These are phyloP conservation scores for Lipomyces sp. DNA, from an alignment of 805 yeast species.

Conservation along the genomic window DNA sequence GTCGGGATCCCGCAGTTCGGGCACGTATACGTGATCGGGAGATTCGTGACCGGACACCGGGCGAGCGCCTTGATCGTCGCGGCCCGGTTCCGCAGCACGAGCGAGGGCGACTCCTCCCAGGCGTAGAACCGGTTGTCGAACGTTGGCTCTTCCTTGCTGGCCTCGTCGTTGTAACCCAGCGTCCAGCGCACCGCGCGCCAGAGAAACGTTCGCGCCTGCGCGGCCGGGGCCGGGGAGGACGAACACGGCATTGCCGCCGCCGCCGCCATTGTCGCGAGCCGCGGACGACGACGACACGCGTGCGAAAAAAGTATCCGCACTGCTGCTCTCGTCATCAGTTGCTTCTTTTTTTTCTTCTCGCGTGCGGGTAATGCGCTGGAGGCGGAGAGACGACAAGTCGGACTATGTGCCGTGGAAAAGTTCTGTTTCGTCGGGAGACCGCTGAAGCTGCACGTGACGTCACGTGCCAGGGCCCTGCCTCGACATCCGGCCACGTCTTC, in stretches of 20 bases:
- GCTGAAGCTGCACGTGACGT: no score
- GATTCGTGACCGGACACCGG: constrained; percentile 80
- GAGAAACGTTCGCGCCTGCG: constrained; percentile 32
- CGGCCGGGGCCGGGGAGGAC: not conserved
- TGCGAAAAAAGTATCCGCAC: no score
- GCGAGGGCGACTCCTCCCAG: constrained; percentile 91
- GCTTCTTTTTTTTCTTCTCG: no score
- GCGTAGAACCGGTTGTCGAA: constrained; percentile 70
- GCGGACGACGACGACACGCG: no score
- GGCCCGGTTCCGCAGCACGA: constrained; percentile 84
- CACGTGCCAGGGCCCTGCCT: no score
- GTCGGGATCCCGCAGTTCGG: constrained; percentile 96
- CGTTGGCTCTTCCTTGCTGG: constrained; percentile 64
- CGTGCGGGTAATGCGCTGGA: no score
- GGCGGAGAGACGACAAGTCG: no score
- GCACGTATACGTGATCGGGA: constrained; percentile 79
- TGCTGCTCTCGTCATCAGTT: no score
- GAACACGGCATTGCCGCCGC: not conserved
- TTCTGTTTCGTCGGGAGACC: no score
- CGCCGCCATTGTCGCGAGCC: not conserved
- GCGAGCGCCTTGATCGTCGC: constrained; percentile 72
- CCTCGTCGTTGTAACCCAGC: constrained; percentile 59
- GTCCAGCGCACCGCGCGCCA: constrained; percentile 46
- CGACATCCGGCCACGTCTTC: no score
- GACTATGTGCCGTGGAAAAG: no score